Evolutionary conservation across 495 filamentous ascomycete species (phyloP).

Genomic region (Penicillium taxi): DNA sequence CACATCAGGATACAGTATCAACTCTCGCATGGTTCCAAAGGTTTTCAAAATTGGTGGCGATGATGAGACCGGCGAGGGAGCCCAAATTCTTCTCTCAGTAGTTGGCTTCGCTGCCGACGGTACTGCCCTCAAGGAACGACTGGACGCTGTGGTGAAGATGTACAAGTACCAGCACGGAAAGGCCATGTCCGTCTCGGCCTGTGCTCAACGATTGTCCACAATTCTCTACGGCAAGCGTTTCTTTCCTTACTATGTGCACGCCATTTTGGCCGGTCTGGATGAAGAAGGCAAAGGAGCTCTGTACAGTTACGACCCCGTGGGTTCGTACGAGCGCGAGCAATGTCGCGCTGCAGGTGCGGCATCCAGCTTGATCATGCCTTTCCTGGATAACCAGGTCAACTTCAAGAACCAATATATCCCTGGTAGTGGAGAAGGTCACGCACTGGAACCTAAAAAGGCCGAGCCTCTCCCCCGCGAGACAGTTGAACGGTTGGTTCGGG

Average conservation of each 20-base stretch:
- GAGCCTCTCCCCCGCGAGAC: constrained; percentile 59
- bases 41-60: constrained; percentile 94
- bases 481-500: constrained; percentile 82
- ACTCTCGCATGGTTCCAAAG: constrained; percentile 87
- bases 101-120: constrained; percentile 95
- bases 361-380: constrained; percentile 94
- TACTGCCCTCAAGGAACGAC: constrained; percentile 76
- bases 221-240: constrained; percentile 96
- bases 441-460: constrained; percentile 54
- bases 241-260: constrained; percentile 95
- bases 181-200: constrained; percentile 83
- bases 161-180: constrained; percentile 94
- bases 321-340: constrained; percentile 91
- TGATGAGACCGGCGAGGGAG: constrained; percentile 71
- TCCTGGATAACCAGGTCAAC: constrained; percentile 98
- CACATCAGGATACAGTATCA: constrained; percentile 96
- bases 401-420: constrained; percentile 98
- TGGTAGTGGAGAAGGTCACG: constrained; percentile 76
- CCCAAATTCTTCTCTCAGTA: constrained; percentile 80
- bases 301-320: constrained; percentile 96
- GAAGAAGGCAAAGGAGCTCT: constrained; percentile 91
- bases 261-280: constrained; percentile 87
- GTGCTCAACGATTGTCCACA: constrained; percentile 84
- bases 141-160: constrained; percentile 91
- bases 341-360: constrained; percentile 94